Evolutionary conservation across 169 alveolate genomes (phyloP).

Genomic region (Eimeria necatrix): DNA sequence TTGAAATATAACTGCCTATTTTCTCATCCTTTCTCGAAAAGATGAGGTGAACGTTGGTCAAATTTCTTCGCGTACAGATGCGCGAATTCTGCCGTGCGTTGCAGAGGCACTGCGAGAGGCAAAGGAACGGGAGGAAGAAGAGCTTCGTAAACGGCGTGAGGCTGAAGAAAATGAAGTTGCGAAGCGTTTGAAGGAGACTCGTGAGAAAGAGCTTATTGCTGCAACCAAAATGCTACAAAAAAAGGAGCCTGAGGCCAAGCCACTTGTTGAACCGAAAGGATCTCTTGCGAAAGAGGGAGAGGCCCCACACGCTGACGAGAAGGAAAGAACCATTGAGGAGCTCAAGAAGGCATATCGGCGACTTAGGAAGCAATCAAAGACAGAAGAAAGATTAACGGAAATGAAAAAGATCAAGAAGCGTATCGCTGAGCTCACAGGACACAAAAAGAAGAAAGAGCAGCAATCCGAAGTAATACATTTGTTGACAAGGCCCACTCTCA

Average conservation of each 20-base stretch:
- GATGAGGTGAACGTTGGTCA: no score
- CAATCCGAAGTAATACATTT: neutral
- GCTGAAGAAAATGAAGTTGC: conserved; percentile 48
- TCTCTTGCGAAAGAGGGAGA: neutral
- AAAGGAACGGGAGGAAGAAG: conserved; percentile 66
- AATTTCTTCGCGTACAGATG: no score
- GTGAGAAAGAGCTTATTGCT: conserved; percentile 13
- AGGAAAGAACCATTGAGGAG: neutral
- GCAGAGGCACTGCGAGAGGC: conserved; percentile 51
- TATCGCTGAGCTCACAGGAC: conserved; percentile 66
- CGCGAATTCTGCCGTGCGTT: neutral
- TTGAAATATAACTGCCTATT: no score
- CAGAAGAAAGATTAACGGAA: conserved; percentile 40
- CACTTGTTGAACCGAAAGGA: neutral
- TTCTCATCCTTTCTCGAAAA: no score
- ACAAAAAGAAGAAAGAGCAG: conserved; percentile 4
- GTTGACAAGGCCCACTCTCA: neutral
- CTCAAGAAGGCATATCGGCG: conserved; percentile 40
- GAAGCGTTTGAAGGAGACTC: conserved; percentile 30
- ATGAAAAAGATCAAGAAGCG: conserved; percentile 56
- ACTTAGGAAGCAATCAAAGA: conserved; percentile 3
- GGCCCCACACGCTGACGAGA: conserved; percentile 20
- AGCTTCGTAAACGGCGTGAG: conserved; percentile 41
- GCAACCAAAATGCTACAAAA: neutral
- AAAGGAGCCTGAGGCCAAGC: neutral